Evolutionary conservation across 768 basidiomycete genomes (phyloP).

Genomic region (Kwoniella bestiolae): DNA sequence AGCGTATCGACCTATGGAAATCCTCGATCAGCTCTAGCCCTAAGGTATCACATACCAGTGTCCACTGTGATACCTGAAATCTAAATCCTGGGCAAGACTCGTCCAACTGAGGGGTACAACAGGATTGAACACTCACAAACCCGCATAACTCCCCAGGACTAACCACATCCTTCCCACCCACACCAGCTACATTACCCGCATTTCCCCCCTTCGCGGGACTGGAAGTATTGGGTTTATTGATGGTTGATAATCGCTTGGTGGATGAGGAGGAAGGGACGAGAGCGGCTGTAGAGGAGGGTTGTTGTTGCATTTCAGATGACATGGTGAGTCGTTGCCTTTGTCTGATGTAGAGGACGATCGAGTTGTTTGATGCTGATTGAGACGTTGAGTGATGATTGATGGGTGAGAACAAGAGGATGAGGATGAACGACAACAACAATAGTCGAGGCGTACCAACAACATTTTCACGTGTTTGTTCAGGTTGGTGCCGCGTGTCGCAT

Average conservation of each 20-base stretch:
- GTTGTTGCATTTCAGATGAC: neutral
- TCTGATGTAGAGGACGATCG: no score
- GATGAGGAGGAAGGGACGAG: conserved; percentile 25
- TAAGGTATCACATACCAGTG: no score
- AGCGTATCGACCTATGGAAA: conserved; percentile 76
- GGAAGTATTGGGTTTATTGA: conserved; percentile 25
- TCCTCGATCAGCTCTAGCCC: neutral
- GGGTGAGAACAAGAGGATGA: no score
- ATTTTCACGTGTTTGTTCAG: no score
- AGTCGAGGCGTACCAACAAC: no score
- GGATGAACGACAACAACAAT: no score
- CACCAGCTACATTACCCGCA: neutral
- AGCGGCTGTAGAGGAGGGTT: conserved; percentile 29
- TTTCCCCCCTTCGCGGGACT: neutral
- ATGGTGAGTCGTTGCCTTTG: neutral
- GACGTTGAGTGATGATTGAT: no score
- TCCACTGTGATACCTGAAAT: no score
- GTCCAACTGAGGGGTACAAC: no score
- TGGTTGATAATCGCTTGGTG: conserved; percentile 41
- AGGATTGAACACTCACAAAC: conserved; percentile 87
- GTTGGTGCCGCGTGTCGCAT: no score
- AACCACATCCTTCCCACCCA: conserved; percentile 56
- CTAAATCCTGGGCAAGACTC: no score
- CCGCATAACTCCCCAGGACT: conserved; percentile 93
- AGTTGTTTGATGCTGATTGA: no score